Conservation (phyloP, 257 asterid genomes). For the Nicotiana obtusifolia region DNA sequence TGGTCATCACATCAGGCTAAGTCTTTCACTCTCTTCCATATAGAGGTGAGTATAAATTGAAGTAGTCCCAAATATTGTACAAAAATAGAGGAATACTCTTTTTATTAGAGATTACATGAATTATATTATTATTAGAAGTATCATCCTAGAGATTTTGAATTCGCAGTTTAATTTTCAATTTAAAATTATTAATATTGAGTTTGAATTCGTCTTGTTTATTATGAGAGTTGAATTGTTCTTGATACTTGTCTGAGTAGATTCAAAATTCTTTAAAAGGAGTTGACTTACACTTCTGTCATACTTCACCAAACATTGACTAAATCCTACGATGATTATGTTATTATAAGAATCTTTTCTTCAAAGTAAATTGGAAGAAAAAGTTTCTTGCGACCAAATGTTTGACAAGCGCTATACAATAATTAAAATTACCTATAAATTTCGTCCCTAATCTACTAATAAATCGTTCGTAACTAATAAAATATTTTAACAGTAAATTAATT, state of each 20-base stretch:
- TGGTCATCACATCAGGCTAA: too few species aligned
- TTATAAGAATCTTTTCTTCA: background rate
- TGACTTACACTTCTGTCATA: background rate
- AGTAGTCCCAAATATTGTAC: too few species aligned
- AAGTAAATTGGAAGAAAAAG: background rate
- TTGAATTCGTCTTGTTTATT: background rate
- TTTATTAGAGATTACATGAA: background rate
- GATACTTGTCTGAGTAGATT: background rate
- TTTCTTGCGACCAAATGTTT: background rate
- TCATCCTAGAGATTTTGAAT: background rate
- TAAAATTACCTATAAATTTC: too few species aligned
- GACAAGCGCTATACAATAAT: too few species aligned
- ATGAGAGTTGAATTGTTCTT: background rate
- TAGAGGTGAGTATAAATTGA: too few species aligned
- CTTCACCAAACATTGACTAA: conserved; percentile 8
- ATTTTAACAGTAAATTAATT: too few species aligned
- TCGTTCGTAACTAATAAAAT: too few species aligned
- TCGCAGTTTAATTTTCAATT: background rate
- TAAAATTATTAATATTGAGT: background rate
- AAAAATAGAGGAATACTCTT: too few species aligned
- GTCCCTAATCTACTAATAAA: too few species aligned
- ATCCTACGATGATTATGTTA: background rate
- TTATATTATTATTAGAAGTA: background rate
- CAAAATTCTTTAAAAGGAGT: background rate
- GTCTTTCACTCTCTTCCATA: too few species aligned